Evolutionary conservation across 108 stramenopile species (phyloP), one percentile per base, ranked within the genome.

Genomic region (Cyclotella sp.): DNA sequence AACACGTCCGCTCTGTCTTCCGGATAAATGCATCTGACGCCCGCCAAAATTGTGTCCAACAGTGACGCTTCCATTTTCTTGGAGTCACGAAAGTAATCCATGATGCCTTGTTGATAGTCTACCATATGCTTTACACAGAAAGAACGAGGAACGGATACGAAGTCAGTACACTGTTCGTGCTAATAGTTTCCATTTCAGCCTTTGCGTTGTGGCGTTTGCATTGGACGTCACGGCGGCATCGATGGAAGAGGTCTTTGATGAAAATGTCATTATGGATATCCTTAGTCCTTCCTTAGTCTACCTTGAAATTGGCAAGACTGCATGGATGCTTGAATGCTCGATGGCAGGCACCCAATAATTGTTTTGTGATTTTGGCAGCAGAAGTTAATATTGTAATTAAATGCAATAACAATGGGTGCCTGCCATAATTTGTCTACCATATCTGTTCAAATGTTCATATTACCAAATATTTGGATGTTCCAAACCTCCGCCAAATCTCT

Each of bases 31-130:
- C 81, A 82, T 16, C 83, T 78, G 26, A 84, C 83, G 14, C 78
- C 78, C 9, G 78, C 78, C 10, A 84, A 74, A 3, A 75, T 76
- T 46, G 83, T 79, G n/a, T 79, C 73, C 10, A 84, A 27, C 34
- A 84, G 22, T 58, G 68, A 64, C 7, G 62, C 26, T 57, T 84
- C 68, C 75, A 71, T 84, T 13, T 26, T 64, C 30, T 53, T 61
- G 26, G 78, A 66, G 15, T 84, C 83, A 28, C 83, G 58, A n/a
- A 70, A 52, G 52, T 76, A 86, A 43, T 88, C 90, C 75, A 87
- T 78, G 34, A 89, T 90, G 24, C 92, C 92, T 63, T 89, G 88
- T 71, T 91, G 87, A 51, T 93, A 93, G n/a, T n/a, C n/a, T n/a
- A n/a, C 22, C 92, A 90, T 8, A 93, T 78, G 2, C 85, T 77